Base-by-base conservation (phyloP, 108 stramenopile genomes). In the Hondaea fermentalgiana region DNA sequence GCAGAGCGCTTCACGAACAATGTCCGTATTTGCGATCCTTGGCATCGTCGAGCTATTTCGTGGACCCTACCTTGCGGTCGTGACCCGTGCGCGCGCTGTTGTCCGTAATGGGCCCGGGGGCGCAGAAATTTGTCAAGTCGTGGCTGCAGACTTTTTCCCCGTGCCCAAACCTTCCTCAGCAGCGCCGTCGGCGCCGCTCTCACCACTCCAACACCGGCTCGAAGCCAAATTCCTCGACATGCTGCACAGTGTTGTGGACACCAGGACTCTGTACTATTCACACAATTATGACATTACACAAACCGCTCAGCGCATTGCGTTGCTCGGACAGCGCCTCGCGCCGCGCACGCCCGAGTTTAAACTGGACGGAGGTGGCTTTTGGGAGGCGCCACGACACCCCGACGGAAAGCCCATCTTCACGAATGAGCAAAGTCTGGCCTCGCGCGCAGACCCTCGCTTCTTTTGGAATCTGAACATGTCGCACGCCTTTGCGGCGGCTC, bases 381-480 rank as follows among this genome's bases (percentile, higher is more conserved):
- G 21, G 90, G 88, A 44, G 28, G 91, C 8, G 16, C 64, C 64
- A 1, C 64, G 90, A 60, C 45, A 29, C 12, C 59, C 59, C 89
- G 2, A 83, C 47, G 23, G 72, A 72, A 53, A 35, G 89, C 57
- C 88, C 29, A 42, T 58, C 12, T 55, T 60, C 43, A 57, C 87
- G 28, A 5, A 49, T 21, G 59, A 59, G 49, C 16, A 88, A 88
- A 47, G 89, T 51, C 60, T 29, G 69, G 28, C 45, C 64, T 58
- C 57, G 42, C 43, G 76, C 21, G 94, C 95, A 16, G 97, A 98
- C 92, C 83, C 92, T 25, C 95, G 97, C 16, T 98, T 97, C 92
- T 97, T 98, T 91, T 98, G 98, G 98, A 98, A 98, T 89, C 93
- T 96, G 91, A 90, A 91, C 44, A 89, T 96, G 44, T 89, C 96